phyloP scores from a whole-genome alignment of 2,329 filamentous ascomycete species.

The Cytospora schulzeri region DNA sequence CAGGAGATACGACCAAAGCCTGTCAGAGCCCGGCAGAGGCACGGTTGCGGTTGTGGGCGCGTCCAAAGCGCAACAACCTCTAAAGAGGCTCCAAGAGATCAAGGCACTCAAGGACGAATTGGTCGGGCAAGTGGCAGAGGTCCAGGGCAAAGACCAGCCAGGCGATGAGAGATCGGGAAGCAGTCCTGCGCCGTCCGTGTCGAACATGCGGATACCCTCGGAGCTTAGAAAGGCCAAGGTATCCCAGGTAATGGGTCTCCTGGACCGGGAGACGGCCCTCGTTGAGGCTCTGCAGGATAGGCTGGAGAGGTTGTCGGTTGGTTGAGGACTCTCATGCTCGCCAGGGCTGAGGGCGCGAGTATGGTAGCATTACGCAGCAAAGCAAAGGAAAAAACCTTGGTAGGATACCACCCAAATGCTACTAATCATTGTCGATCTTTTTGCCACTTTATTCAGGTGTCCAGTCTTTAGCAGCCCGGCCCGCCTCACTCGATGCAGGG shows the following conservation, averaged over 20 bases:
- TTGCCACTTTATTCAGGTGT: background rate
- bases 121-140: constrained; percentile 50
- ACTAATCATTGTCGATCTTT: constrained; percentile 13
- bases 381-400: constrained; percentile 1
- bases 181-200: constrained; percentile 36
- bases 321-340: constrained; percentile 22
- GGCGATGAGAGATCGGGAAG: constrained; percentile 34
- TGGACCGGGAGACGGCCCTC: constrained; percentile 68
- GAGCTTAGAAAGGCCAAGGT: constrained; percentile 66
- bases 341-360: constrained; percentile 2
- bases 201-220: constrained; percentile 56
- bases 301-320: constrained; percentile 57
- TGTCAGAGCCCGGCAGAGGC: constrained; percentile 42
- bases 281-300: constrained; percentile 67
- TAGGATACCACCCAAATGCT: constrained; percentile 23
- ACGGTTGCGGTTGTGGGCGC: constrained; percentile 27
- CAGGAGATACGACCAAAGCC: constrained; percentile 41
- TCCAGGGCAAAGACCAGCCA: constrained; percentile 36
- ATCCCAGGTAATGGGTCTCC: constrained; percentile 61
- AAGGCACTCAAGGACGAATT: constrained; percentile 56
- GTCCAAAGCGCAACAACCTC: constrained; percentile 50
- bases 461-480: constrained; percentile 7
- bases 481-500: background rate
- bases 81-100: constrained; percentile 61
- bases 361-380: constrained; percentile 12